phyloP scores from a whole-genome alignment of 2,329 filamentous ascomycete species.

The Curvularia hawaiiensis region DNA sequence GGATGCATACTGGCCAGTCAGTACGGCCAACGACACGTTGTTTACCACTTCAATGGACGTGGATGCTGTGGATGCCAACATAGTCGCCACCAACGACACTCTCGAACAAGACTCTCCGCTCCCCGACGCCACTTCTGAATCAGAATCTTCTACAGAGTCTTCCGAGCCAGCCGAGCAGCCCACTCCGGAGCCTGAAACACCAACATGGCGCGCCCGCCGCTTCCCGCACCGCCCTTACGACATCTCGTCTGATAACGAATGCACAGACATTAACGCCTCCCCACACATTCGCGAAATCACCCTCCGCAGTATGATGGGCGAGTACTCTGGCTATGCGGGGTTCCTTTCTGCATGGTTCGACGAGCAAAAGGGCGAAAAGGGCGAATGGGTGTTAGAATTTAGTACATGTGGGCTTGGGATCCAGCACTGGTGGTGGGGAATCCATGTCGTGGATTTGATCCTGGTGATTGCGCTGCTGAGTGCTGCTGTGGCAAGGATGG shows the following conservation, averaged over 20 bases:
- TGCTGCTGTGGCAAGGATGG: background rate
- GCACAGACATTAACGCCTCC: constrained; percentile 20
- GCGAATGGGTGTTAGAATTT: constrained; percentile 84
- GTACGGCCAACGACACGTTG: constrained; percentile 8
- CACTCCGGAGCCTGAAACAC: constrained; percentile 2
- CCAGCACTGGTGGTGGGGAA: constrained; percentile 93
- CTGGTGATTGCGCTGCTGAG: constrained; percentile 3
- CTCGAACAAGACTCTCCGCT: background rate
- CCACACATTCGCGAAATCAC: constrained; percentile 84
- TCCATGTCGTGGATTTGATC: constrained; percentile 60
- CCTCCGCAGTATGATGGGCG: constrained; percentile 97
- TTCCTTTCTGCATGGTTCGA: constrained; percentile 92
- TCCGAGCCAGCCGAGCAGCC: background rate
- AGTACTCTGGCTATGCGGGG: constrained; percentile 89
- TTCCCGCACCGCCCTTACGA: constrained; percentile 24
- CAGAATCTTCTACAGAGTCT: constrained; percentile 4
- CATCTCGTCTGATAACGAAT: constrained; percentile 43
- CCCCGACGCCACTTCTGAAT: constrained; percentile 7
- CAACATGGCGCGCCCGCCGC: constrained; percentile 32
- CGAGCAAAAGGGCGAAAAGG: constrained; percentile 68
- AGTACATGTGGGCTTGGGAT: constrained; percentile 77
- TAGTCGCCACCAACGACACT: constrained; percentile 10
- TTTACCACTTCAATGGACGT: background rate
- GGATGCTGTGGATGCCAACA: constrained; percentile 3
- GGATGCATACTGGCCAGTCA: constrained; percentile 25